Conservation (phyloP, 768 basidiomycete genomes). For the Boletus pseudo-olivaceus region DNA sequence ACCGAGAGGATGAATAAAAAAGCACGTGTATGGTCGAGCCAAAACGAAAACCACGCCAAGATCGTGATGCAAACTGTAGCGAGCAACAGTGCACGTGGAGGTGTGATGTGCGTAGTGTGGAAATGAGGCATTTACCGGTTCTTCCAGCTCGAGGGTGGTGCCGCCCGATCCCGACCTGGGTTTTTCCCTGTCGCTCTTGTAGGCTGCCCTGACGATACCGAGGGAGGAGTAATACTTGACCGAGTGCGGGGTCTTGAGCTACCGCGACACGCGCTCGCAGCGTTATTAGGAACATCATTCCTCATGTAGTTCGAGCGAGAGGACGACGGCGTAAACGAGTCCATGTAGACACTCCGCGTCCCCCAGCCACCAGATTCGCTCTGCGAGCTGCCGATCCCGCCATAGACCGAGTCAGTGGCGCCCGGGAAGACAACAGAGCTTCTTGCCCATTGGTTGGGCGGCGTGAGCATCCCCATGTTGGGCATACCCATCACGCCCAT, state of each 20-base stretch:
- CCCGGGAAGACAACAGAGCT: slow-evolving; percentile 51
- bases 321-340: slow-evolving; percentile 47
- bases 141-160: slow-evolving; percentile 67
- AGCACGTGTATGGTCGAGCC: neutral
- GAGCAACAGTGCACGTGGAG: neutral
- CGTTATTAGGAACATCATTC: slow-evolving; percentile 4
- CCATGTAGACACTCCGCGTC: slow-evolving; percentile 70
- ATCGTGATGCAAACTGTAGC: slow-evolving; percentile 1
- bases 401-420: slow-evolving; percentile 52
- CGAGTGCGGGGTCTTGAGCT: slow-evolving; percentile 32
- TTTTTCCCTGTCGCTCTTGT: slow-evolving; percentile 13
- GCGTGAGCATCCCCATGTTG: slow-evolving; percentile 39
- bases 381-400: slow-evolving; percentile 47
- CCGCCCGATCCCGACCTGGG: slow-evolving; percentile 29
- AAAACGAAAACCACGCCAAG: neutral
- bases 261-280: slow-evolving; percentile 21
- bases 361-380: slow-evolving; percentile 66
- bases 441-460: slow-evolving; percentile 38
- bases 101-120: too few species aligned
- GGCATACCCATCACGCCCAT: slow-evolving; percentile 42
- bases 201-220: slow-evolving; percentile 15
- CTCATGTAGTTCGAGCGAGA: slow-evolving; percentile 13
- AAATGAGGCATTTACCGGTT: slow-evolving; percentile 12
- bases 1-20: neutral
- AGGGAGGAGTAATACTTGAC: slow-evolving; percentile 27